Conservation (phyloP, 1,284 basidiomycete species). For the Tilletia horrida region DNA sequence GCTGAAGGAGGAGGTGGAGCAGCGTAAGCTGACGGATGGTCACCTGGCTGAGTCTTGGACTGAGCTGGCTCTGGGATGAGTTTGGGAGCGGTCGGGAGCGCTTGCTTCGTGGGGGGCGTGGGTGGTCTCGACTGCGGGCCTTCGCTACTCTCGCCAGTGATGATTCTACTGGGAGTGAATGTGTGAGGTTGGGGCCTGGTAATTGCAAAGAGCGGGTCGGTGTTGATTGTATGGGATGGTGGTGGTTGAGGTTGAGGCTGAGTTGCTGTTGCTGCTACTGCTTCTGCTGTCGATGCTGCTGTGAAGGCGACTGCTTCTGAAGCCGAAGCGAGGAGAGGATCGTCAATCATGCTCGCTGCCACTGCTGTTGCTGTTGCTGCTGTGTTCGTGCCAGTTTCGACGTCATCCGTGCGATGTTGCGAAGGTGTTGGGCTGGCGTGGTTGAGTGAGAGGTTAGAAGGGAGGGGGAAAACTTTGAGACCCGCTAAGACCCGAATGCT, state of each 20-base stretch:
- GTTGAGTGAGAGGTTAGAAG: too few species aligned
- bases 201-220: background rate
- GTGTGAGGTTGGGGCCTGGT: background rate
- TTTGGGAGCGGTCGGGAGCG: background rate
- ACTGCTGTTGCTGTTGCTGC: too few species aligned
- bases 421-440: too few species aligned
- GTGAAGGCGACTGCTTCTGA: background rate
- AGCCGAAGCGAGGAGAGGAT: background rate
- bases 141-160: background rate
- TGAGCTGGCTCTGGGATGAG: slow-evolving; percentile 6
- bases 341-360: too few species aligned
- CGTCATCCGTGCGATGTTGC: too few species aligned
- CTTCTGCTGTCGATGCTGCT: background rate
- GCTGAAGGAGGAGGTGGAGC: background rate
- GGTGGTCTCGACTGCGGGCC: background rate
- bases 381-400: too few species aligned
- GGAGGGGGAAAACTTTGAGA: too few species aligned
- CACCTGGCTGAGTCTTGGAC: slow-evolving; percentile 9
- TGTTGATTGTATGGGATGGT: background rate
- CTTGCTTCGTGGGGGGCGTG: background rate
- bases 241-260: background rate
- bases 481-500: too few species aligned
- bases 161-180: background rate
- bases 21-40: background rate
- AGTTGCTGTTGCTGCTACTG: background rate